A percentile compares a stretch with the other conserved stretches of the same genome.
Conservation (phyloP, 2,329 filamentous ascomycete genomes). For the Sporothrix inflata region DNA sequence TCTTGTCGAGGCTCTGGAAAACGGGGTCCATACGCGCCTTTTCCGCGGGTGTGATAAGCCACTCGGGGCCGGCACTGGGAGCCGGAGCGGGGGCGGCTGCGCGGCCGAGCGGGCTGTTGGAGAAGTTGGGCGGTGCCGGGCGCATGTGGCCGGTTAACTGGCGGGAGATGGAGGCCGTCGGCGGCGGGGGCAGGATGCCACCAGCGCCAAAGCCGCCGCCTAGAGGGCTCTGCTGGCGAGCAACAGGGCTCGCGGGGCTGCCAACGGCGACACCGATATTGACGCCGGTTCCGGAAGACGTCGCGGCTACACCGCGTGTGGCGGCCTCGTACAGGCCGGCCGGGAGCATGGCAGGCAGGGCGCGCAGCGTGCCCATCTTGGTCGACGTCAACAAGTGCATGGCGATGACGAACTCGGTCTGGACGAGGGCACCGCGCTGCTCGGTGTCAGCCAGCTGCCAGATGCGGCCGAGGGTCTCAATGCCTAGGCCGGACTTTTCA, state of each 20-base stretch:
- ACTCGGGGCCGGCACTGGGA: conserved; percentile 56
- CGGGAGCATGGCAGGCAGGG: conserved; percentile 78
- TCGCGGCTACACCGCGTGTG: conserved; percentile 58
- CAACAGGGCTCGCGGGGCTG: conserved; percentile 42
- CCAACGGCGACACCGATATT: neutral
- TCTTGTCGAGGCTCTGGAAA: conserved; percentile 81
- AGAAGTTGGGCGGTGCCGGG: conserved; percentile 40
- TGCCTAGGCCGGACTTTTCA: conserved; percentile 86
- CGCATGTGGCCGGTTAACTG: conserved; percentile 50
- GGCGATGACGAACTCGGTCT: conserved; percentile 93
- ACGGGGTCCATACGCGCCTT: conserved; percentile 87
- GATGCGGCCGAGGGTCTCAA: conserved; percentile 89
- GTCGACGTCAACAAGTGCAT: conserved; percentile 96
- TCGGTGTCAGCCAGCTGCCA: conserved; percentile 96
- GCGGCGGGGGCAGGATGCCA: conserved; percentile 51
- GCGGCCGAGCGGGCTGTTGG: conserved; percentile 61
- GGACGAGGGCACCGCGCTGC: conserved; percentile 81
- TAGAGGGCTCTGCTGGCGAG: conserved; percentile 55
- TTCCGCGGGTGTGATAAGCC: conserved; percentile 81
- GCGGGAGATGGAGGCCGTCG: conserved; percentile 71
- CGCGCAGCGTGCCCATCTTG: conserved; percentile 79
- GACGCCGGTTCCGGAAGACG: neutral
- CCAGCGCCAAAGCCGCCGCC: conserved; percentile 21
- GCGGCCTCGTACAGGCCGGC: conserved; percentile 89
- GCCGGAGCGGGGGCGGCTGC: conserved; percentile 47